Percentiles rank a stretch among this genome's conserved stretches.
Conservation (phyloP, 306 rosid genomes). For the Prunus campanulata region DNA sequence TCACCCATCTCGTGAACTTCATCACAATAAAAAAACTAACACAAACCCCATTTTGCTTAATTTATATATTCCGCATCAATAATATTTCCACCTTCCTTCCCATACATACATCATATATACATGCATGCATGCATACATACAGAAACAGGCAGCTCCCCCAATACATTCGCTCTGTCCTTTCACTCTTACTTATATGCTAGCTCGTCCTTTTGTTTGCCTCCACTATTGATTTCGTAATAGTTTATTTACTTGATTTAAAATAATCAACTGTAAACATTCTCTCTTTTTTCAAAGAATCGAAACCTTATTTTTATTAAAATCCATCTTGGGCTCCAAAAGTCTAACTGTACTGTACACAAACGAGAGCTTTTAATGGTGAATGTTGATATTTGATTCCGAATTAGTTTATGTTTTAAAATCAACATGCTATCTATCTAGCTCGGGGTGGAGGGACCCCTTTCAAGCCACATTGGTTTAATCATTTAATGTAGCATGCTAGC, state of each 20-base stretch:
- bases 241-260: not conserved
- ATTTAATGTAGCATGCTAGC: no score
- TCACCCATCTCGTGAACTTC: conserved; percentile 25
- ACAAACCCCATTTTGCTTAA: not conserved
- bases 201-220: conserved; percentile 33
- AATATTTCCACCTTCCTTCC: not conserved
- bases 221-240: not conserved
- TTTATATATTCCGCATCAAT: not conserved
- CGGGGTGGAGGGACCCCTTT: no score
- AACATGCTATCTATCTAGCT: not conserved
- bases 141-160: conserved; percentile 35
- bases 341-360: no score
- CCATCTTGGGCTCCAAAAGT: not conserved
- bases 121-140: not conserved
- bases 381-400: not conserved
- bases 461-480: no score
- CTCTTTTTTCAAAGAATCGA: not conserved
- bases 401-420: not conserved
- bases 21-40: not conserved
- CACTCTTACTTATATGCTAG: not conserved
- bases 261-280: not conserved
- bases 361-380: not conserved
- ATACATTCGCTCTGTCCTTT: conserved; percentile 37
- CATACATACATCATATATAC: not conserved
- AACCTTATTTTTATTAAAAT: not conserved